A percentile compares a stretch with the other conserved stretches of the same genome.
phyloP scores from a whole-genome alignment of 768 basidiomycete genomes.

The Thelephora ganbajun region DNA sequence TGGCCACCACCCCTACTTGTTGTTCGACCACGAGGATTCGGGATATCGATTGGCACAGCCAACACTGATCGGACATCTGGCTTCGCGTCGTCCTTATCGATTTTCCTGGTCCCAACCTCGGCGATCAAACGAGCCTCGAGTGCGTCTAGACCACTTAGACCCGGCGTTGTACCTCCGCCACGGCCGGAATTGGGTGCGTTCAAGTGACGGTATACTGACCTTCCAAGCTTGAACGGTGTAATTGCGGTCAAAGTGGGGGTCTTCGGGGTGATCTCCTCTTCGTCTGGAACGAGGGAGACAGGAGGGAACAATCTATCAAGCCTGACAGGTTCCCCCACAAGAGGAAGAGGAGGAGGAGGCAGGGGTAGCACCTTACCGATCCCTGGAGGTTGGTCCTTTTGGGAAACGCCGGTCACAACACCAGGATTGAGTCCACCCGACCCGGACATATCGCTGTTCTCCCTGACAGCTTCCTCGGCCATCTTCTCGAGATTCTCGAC shows the following conservation, averaged over 20 bases:
- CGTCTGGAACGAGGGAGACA: slow-evolving; percentile 1
- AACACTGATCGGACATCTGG: slow-evolving; percentile 25
- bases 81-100: slow-evolving; percentile 13
- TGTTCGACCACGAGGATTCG: slow-evolving; percentile 5
- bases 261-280: slow-evolving; percentile 9
- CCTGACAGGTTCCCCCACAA: slow-evolving; percentile 10
- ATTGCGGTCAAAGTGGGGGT: slow-evolving; percentile 19
- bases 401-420: background rate
- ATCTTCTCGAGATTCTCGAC: slow-evolving; percentile 62
- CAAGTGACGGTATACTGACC: background rate
- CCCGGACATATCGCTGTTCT: slow-evolving; percentile 14
- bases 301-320: slow-evolving; percentile 20
- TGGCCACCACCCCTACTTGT: background rate
- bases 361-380: slow-evolving; percentile 41
- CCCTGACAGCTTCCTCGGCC: slow-evolving; percentile 39
- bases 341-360: slow-evolving; percentile 32
- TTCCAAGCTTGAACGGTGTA: slow-evolving; percentile 15
- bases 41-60: slow-evolving; percentile 20
- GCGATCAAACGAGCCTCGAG: slow-evolving; percentile 53
- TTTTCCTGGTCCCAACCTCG: slow-evolving; percentile 56
- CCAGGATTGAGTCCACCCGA: background rate
- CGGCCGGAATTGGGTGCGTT: background rate
- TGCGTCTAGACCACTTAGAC: slow-evolving; percentile 49
- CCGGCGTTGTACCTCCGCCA: slow-evolving; percentile 2
- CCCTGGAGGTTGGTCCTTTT: background rate